A percentile compares a stretch with the other conserved stretches of the same genome.
Conservation (phyloP, 2,329 filamentous ascomycete genomes). For the Alternaria gansuensis region DNA sequence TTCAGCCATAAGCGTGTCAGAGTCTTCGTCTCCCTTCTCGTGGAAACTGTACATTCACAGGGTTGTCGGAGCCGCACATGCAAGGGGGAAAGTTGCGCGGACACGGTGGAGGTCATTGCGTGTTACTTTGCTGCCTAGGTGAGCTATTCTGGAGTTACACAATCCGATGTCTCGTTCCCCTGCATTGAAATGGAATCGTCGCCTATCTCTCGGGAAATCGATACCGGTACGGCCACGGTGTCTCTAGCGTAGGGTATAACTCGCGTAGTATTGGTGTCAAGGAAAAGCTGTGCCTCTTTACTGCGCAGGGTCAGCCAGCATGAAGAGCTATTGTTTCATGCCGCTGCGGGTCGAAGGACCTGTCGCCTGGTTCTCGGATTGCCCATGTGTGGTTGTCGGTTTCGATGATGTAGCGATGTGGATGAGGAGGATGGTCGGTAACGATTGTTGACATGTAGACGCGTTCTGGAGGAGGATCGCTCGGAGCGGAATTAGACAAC, state of each 20-base stretch:
- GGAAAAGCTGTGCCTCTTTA: neutral
- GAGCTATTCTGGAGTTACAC: neutral
- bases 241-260: neutral
- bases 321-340: neutral
- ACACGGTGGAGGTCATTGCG: neutral
- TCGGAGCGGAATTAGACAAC: conserved; percentile 2
- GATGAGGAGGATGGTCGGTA: neutral
- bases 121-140: neutral
- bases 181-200: neutral
- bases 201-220: neutral
- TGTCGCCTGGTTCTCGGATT: neutral
- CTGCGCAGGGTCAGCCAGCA: neutral
- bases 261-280: conserved; percentile 1
- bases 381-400: neutral
- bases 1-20: conserved; percentile 7
- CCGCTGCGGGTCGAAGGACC: neutral
- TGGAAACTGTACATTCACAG: neutral
- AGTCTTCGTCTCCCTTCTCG: neutral
- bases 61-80: neutral
- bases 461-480: neutral
- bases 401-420: neutral
- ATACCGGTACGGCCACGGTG: neutral
- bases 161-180: neutral
- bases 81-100: neutral
- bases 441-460: neutral